Percentiles rank a stretch among this genome's conserved stretches.
Conservation (phyloP, 345 rosid species). For the Lepidium sativum region DNA sequence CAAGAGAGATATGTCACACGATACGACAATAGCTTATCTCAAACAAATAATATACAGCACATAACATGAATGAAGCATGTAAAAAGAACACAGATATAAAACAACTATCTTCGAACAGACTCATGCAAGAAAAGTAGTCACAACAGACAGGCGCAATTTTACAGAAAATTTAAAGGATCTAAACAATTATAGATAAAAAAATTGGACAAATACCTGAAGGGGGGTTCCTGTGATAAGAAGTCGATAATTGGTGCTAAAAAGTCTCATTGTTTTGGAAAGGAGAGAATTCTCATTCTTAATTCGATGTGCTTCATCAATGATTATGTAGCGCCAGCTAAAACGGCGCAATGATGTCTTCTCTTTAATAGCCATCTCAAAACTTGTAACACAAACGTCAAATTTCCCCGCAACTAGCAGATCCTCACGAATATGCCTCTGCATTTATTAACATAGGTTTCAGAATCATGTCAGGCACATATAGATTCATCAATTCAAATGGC, state of each 20-base stretch:
- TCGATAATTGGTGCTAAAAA: constrained; percentile 77
- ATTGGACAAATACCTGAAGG: constrained; percentile 66
- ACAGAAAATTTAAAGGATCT: background rate
- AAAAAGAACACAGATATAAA: background rate
- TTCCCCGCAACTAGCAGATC: constrained; percentile 82
- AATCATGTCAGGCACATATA: background rate
- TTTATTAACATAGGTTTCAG: background rate
- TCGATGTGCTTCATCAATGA: constrained; percentile 97
- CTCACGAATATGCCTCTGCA: constrained; percentile 76
- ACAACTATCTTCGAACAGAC: background rate
- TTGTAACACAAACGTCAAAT: constrained; percentile 89
- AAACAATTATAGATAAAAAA: background rate
- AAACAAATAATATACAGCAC: background rate
- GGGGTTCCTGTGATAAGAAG: constrained; percentile 97
- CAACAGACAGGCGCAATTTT: background rate
- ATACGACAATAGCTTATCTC: background rate
- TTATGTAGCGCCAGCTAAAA: constrained; percentile 90
- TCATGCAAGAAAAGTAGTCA: constrained; percentile 1
- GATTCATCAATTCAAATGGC: background rate
- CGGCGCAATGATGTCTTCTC: constrained; percentile 75
- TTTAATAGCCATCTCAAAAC: constrained; percentile 97
- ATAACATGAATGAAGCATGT: background rate
- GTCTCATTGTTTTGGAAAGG: constrained; percentile 94
- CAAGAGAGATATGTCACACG: background rate
- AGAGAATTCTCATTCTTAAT: constrained; percentile 93